Percentiles rank a stretch among this genome's conserved stretches.
These are phyloP conservation scores for Ilyonectria destructans DNA, from an alignment of 2,329 filamentous ascomycete species.

Conservation along the genomic window DNA sequence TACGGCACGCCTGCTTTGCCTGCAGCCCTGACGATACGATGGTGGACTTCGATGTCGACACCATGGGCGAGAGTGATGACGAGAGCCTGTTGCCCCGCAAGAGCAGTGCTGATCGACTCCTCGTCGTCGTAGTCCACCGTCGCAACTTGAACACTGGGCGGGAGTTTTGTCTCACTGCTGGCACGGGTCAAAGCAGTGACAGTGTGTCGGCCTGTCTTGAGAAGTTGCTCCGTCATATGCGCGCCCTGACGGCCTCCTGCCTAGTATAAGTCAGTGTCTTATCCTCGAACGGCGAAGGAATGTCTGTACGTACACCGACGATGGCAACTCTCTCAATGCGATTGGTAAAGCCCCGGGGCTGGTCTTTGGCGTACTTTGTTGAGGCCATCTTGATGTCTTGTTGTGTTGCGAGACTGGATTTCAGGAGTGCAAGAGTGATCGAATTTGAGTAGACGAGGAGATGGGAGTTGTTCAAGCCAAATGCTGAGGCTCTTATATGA, in stretches of 20 bases:
- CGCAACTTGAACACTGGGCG: conserved; percentile 58
- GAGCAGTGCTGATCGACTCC: conserved; percentile 60
- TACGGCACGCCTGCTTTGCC: conserved; percentile 63
- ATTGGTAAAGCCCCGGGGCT: conserved; percentile 22
- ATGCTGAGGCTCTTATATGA: not conserved
- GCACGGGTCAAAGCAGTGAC: conserved; percentile 67
- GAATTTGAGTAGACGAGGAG: not conserved
- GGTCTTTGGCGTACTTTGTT: conserved; percentile 17
- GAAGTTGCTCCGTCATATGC: conserved; percentile 56
- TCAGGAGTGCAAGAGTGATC: not conserved
- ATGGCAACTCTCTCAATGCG: conserved; percentile 54
- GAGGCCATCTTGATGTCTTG: not conserved
- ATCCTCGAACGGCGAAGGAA: not conserved
- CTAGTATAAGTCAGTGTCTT: conserved; percentile 49
- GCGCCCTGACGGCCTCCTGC: conserved; percentile 57
- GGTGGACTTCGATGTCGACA: conserved; percentile 57
- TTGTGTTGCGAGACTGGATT: not conserved
- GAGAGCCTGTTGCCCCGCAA: conserved; percentile 66
- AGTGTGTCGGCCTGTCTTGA: conserved; percentile 63
- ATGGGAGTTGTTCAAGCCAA: not conserved
- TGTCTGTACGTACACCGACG: conserved; percentile 57
- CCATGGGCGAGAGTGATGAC: conserved; percentile 62
- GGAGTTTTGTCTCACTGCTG: conserved; percentile 57
- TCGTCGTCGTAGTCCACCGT: conserved; percentile 60
- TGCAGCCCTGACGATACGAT: conserved; percentile 62